These are phyloP conservation scores for Rhodofomes roseus DNA, from an alignment of 1,284 basidiomycete species.

Conservation along the genomic window DNA sequence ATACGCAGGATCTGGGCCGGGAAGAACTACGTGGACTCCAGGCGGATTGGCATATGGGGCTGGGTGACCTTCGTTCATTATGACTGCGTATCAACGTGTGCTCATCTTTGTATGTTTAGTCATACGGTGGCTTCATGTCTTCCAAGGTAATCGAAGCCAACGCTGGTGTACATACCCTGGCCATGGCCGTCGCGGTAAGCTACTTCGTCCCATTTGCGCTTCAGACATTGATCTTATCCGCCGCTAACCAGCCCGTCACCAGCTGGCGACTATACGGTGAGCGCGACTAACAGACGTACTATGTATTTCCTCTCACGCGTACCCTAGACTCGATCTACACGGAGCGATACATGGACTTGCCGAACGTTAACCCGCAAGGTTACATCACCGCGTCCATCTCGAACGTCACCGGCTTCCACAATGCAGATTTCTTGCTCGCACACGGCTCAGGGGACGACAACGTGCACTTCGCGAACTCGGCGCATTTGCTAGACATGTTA, in stretches of 20 bases:
- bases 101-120: slow-evolving; percentile 41
- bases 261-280: slow-evolving; percentile 84
- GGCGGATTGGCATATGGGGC: slow-evolving; percentile 90
- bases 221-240: background rate
- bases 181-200: slow-evolving; percentile 81
- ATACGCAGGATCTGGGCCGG: slow-evolving; percentile 63
- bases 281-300: slow-evolving; percentile 11
- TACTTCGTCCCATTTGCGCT: background rate
- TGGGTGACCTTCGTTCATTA: slow-evolving; percentile 61
- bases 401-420: slow-evolving; percentile 80
- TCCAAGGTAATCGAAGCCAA: slow-evolving; percentile 87
- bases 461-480: slow-evolving; percentile 90
- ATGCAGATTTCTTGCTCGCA: slow-evolving; percentile 79
- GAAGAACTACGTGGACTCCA: slow-evolving; percentile 76
- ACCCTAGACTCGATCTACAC: slow-evolving; percentile 81
- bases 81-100: background rate
- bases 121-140: slow-evolving; percentile 92
- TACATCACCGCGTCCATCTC: slow-evolving; percentile 85
- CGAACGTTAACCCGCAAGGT: slow-evolving; percentile 71
- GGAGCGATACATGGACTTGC: slow-evolving; percentile 95
- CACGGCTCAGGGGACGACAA: slow-evolving; percentile 96
- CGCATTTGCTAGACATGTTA: slow-evolving; percentile 89
- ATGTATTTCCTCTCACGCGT: background rate
- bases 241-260: slow-evolving; percentile 61
- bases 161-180: slow-evolving; percentile 82